Evolutionary conservation across 2,329 filamentous ascomycete species (phyloP).

Genomic region (Arthrinium puccinioides): DNA sequence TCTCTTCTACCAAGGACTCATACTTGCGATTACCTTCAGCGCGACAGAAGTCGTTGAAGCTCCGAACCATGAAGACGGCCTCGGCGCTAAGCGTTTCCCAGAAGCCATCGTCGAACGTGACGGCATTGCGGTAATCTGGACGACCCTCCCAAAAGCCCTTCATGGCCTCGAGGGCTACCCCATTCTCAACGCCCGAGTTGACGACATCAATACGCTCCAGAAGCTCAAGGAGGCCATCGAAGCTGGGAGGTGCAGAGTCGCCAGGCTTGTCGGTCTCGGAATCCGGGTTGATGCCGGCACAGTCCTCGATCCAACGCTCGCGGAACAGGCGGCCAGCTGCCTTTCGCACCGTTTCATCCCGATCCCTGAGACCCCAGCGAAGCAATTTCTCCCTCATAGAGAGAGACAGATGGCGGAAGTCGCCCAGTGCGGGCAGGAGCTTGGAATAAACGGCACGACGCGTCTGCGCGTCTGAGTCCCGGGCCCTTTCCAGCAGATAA

Average conservation of each 20-base stretch:
- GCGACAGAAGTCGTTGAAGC: slow-evolving; percentile 90
- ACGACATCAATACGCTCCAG: slow-evolving; percentile 91
- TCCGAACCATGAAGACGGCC: slow-evolving; percentile 82
- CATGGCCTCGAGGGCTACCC: slow-evolving; percentile 91
- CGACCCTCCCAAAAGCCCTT: slow-evolving; percentile 92
- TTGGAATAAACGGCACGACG: slow-evolving; percentile 80
- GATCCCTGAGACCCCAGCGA: slow-evolving; percentile 87
- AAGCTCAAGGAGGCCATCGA: slow-evolving; percentile 82
- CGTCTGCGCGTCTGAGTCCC: slow-evolving; percentile 81
- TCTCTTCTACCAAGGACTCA: slow-evolving; percentile 75
- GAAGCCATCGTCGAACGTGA: slow-evolving; percentile 66
- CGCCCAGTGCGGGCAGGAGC: slow-evolving; percentile 78
- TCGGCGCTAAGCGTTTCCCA: slow-evolving; percentile 80
- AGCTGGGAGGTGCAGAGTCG: slow-evolving; percentile 56
- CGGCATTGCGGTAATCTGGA: slow-evolving; percentile 69
- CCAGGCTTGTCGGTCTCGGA: slow-evolving; percentile 48
- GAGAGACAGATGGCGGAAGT: slow-evolving; percentile 88
- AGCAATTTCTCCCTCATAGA: slow-evolving; percentile 93
- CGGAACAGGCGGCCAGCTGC: slow-evolving; percentile 84
- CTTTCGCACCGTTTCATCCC: slow-evolving; percentile 90
- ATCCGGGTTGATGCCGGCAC: slow-evolving; percentile 60
- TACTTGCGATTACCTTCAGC: slow-evolving; percentile 66
- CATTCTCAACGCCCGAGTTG: slow-evolving; percentile 82
- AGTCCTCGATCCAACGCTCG: slow-evolving; percentile 97
- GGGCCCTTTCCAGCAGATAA: slow-evolving; percentile 80